Evolutionary conservation across 2,329 filamentous ascomycete genomes (phyloP).

Genomic region (Fusarium tanahbumbuense): DNA sequence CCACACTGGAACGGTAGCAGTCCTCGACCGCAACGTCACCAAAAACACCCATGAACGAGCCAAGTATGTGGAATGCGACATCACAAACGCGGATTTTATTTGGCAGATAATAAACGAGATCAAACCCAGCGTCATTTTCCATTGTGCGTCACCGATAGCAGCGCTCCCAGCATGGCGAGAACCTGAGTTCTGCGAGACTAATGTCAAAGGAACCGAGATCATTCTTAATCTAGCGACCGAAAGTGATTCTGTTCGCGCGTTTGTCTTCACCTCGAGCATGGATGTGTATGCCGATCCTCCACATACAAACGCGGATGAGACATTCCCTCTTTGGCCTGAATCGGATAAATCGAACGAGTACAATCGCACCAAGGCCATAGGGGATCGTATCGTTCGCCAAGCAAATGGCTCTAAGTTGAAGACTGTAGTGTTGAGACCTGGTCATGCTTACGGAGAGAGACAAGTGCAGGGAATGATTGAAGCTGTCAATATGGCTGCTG

Average conservation of each 20-base stretch:
- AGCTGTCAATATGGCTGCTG: conserved; percentile 51
- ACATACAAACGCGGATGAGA: conserved; percentile 42
- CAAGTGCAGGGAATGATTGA: conserved; percentile 45
- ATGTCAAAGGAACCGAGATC: conserved; percentile 48
- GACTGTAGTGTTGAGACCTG: conserved; percentile 45
- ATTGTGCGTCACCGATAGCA: conserved; percentile 48
- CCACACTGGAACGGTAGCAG: conserved; percentile 38
- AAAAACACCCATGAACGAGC: conserved; percentile 42
- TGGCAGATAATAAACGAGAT: conserved; percentile 37
- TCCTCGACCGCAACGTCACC: conserved; percentile 45
- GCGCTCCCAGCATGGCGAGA: conserved; percentile 32
- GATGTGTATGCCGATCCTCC: conserved; percentile 46
- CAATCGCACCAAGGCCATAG: conserved; percentile 50
- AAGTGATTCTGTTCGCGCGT: conserved; percentile 37
- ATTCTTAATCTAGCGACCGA: conserved; percentile 43
- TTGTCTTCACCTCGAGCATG: conserved; percentile 51
- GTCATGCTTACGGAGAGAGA: conserved; percentile 51
- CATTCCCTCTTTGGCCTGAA: conserved; percentile 38
- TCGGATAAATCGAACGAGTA: conserved; percentile 43
- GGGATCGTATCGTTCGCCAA: conserved; percentile 46
- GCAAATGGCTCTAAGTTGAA: conserved; percentile 45
- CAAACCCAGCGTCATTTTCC: conserved; percentile 48
- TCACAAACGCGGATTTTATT: conserved; percentile 36
- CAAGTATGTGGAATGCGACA: conserved; percentile 45
- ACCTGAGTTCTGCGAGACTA: conserved; percentile 43